These are phyloP conservation scores for Euphorbia pulcherrima DNA, from an alignment of 345 rosid genomes.

Conservation along the genomic window DNA sequence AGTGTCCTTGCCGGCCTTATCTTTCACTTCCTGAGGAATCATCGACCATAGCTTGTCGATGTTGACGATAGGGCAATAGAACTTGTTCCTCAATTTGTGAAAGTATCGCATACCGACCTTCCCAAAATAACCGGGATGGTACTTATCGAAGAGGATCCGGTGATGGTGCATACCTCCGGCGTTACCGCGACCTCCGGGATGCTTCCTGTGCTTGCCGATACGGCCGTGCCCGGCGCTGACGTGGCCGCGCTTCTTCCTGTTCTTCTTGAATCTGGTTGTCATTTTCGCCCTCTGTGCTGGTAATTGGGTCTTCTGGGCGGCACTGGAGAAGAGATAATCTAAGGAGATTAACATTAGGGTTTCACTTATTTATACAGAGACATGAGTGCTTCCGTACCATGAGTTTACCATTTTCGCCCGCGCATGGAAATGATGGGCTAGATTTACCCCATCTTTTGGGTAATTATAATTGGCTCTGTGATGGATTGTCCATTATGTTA, in stretches of 20 bases:
- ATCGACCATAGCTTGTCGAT: slow-evolving; percentile 78
- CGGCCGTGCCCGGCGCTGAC: slow-evolving; percentile 87
- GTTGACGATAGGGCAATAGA: slow-evolving; percentile 73
- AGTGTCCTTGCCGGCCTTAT: slow-evolving; percentile 54
- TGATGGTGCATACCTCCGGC: slow-evolving; percentile 95
- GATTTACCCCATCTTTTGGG: not conserved
- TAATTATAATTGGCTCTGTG: no score
- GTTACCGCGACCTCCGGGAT: slow-evolving; percentile 86
- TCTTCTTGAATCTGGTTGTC: slow-evolving; percentile 75
- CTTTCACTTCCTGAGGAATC: slow-evolving; percentile 59
- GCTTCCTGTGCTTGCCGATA: slow-evolving; percentile 79
- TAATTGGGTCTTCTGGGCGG: slow-evolving; percentile 1
- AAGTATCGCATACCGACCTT: slow-evolving; percentile 91
- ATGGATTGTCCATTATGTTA: no score
- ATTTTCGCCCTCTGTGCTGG: slow-evolving; percentile 14
- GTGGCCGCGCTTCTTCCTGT: slow-evolving; percentile 88
- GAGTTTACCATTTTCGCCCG: not conserved
- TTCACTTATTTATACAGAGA: not conserved
- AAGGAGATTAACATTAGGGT: not conserved
- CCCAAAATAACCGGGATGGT: slow-evolving; percentile 82
- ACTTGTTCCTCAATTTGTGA: slow-evolving; percentile 80
- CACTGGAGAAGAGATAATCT: not conserved
- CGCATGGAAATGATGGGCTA: not conserved
- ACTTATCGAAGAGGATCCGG: slow-evolving; percentile 86
- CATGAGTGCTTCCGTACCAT: not conserved